Evolutionary conservation across 202 grass and related monocot genomes (phyloP).

Genomic region (Brachypodium distachyon): DNA sequence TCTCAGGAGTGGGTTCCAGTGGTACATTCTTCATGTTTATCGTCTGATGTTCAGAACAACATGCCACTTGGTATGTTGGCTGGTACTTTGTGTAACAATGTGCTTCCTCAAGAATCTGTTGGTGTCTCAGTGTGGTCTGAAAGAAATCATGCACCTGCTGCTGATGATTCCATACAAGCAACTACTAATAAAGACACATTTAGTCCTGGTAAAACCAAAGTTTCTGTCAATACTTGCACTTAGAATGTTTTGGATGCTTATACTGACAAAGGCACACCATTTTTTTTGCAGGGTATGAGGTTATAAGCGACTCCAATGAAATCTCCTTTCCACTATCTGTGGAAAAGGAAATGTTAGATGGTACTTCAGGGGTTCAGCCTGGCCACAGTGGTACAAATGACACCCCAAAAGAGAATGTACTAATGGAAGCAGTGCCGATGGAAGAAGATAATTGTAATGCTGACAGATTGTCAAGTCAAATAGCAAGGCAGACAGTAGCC

Average conservation of each 20-base stretch:
- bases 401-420: slow-evolving; percentile 34
- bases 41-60: slow-evolving; percentile 35
- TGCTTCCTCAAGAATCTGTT: slow-evolving; percentile 32
- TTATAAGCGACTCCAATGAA: slow-evolving; percentile 21
- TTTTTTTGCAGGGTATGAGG: slow-evolving; percentile 11
- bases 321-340: slow-evolving; percentile 17
- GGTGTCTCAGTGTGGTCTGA: slow-evolving; percentile 19
- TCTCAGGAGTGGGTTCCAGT: slow-evolving; percentile 43
- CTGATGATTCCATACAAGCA: slow-evolving; percentile 21
- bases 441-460: slow-evolving; percentile 33
- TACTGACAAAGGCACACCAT: slow-evolving; percentile 19
- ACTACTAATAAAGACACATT: background rate
- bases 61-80: slow-evolving; percentile 25
- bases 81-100: slow-evolving; percentile 22
- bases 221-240: slow-evolving; percentile 7
- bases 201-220: slow-evolving; percentile 28
- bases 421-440: slow-evolving; percentile 17
- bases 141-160: slow-evolving; percentile 9
- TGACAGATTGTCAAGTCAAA: slow-evolving; percentile 36
- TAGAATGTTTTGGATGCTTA: slow-evolving; percentile 9
- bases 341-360: slow-evolving; percentile 12
- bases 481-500: slow-evolving; percentile 22
- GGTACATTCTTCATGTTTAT: slow-evolving; percentile 40
- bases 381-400: slow-evolving; percentile 9
- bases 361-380: slow-evolving; percentile 8